Evolutionary conservation across 2,329 filamentous ascomycete species (phyloP), one percentile per base, ranked within the genome.

Genomic region (Fusarium foetens): DNA sequence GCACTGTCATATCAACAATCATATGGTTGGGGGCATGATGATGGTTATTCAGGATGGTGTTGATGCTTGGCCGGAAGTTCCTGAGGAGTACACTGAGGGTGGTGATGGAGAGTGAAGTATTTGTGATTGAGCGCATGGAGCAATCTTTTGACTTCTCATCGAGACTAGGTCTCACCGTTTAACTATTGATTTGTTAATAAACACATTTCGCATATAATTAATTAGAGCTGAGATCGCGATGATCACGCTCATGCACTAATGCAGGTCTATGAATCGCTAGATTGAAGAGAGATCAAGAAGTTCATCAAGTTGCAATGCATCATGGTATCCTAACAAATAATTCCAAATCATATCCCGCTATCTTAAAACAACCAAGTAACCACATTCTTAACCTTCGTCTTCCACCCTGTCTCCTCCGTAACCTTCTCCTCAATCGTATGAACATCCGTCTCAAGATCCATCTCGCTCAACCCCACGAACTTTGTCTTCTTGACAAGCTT

Each of bases 401-500:
- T 90, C 89, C 89, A 91, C 0, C 76, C 83, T 19, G 72, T 76
- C 55, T 72, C 69, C 42, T 76, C 73, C 4, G 65, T 64, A 11
- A 73, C 68, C 58, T 74, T 74, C 23, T 76, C 77, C 12, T 80
- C 76, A 80, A 89, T 86, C 19, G 86, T 77, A 5, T 89, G 87
- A 14, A 93, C 80, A 70, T 92, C 91, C 29, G 88, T 87, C 41
- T 86, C 81, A 23, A 94, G 80, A 78, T 94, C 92, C 31, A 91
- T 88, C 52, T 93, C 88, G 2, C 87, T 82, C 0, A 89, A 81
- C 45, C 81, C 84, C 36, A 86, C 81, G 64, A 87, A 84, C 69
- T 86, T 89, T 0, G 92, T 93, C 77, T 84, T 86, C 80, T 93
- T 91, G 68, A 90, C 63, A 3, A 93, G 31, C 80, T 95, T 96